Percentiles rank a stretch among this genome's conserved stretches.
Conservation (phyloP, 1,139 yeast genomes). For the Geotrichum australiense region DNA sequence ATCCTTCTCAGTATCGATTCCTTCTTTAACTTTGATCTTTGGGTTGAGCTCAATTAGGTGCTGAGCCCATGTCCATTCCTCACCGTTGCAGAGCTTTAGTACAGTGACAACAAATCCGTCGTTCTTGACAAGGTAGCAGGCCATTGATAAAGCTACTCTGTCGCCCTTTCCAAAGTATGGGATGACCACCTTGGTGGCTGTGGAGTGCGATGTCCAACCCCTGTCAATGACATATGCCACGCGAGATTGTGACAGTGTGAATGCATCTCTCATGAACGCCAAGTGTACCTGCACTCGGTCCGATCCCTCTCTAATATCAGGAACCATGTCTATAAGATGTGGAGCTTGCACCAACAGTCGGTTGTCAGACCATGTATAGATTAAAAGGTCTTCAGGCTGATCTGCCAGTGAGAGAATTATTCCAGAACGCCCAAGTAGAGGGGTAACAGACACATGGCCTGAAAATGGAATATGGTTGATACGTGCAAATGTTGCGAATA, state of each 20-base stretch:
- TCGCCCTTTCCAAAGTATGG: slow-evolving; percentile 17
- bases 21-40: neutral
- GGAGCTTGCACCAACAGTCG: slow-evolving; percentile 8
- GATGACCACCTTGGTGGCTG: slow-evolving; percentile 7
- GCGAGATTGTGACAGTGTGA: slow-evolving; percentile 11
- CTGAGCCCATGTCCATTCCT: neutral
- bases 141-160: slow-evolving; percentile 15
- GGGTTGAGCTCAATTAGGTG: neutral
- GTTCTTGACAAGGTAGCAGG: slow-evolving; percentile 16
- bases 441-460: slow-evolving; percentile 48
- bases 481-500: slow-evolving; percentile 49
- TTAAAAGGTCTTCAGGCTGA: slow-evolving; percentile 18
- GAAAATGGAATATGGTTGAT: slow-evolving; percentile 44
- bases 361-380: slow-evolving; percentile 22
- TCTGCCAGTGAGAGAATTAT: slow-evolving; percentile 23
- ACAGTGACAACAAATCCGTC: slow-evolving; percentile 15
- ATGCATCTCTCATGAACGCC: slow-evolving; percentile 15
- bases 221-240: slow-evolving; percentile 18
- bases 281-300: slow-evolving; percentile 16
- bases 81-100: slow-evolving; percentile 4
- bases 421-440: slow-evolving; percentile 37
- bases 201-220: slow-evolving; percentile 17
- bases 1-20: slow-evolving; percentile 2
- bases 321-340: slow-evolving; percentile 9
- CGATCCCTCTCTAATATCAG: slow-evolving; percentile 14